Base-by-base conservation (phyloP, 1,284 basidiomycete species). In the Boletus nobilissimus region DNA sequence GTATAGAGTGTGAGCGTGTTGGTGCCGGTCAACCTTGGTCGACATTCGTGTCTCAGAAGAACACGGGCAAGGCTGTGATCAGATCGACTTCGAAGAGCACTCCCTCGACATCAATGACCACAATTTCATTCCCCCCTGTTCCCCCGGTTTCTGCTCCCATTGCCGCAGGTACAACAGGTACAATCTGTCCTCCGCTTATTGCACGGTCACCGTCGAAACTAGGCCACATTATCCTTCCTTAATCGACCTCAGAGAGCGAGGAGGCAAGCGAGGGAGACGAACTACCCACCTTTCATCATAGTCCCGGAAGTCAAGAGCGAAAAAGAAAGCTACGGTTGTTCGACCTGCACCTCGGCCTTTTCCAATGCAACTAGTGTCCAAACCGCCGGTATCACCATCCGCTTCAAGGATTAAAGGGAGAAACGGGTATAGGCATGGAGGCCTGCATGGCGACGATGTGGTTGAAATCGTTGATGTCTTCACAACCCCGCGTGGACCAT, bases 381-480 rank as follows among this genome's bases (percentile, higher is more conserved):
- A 68, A 29, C 46, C 72, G n/a, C 70, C 40, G 9, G n/a, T 46
- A 40, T 78, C 74, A 43, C 69, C 74, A 29, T 32, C 13, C 6
- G 10, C 68, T 68, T 74, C 66, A 10, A 70, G 54, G 24, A 4
- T 57, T 26, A 16, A 26, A 54, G 40, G 51, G 39, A 38, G 16
- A 16, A 6, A 26, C 9, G 6, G n/a, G 29, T 36, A 38, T 18
- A 71, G n/a, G 34, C 48, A 48, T 19, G 57, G 34, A 18, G 67
- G 68, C 26, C 36, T 38, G 29, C 26, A 69, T 36, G 26, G 72
- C 18, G 73, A 39, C 5, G 75, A 77, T 29, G 14, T 7, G 46
- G 65, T 78, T 32, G 81, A 83, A 70, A 80, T 81, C 16, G 68
- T 78, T 34, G 81, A 85, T 63, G 78, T 80, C 11, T 84, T 84